Conservation (phyloP, 2,329 filamentous ascomycete species). For the Alternaria conjuncta region DNA sequence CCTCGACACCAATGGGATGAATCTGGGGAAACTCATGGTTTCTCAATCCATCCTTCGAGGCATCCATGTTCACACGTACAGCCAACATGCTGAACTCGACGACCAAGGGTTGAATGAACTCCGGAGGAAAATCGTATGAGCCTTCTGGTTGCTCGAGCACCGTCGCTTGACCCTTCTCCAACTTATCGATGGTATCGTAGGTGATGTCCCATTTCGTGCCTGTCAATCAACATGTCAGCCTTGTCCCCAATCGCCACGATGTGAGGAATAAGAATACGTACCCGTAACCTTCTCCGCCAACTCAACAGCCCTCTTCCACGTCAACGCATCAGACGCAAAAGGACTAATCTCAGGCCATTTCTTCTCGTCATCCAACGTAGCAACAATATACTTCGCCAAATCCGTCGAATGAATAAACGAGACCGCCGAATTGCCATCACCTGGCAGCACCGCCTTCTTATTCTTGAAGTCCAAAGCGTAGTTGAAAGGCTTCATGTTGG, state of each 20-base stretch:
- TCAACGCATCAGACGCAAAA: conserved; percentile 52
- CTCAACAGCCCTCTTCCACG: conserved; percentile 55
- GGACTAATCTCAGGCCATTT: conserved; percentile 46
- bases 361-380: conserved; percentile 3
- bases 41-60: conserved; percentile 4
- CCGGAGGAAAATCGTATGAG: conserved; percentile 3
- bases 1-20: conserved; percentile 12
- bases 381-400: conserved; percentile 24
- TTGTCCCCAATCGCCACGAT: background rate
- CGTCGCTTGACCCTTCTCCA: conserved; percentile 14
- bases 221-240: background rate
- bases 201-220: conserved; percentile 15
- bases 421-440: conserved; percentile 14
- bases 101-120: background rate
- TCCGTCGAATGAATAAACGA: conserved; percentile 21
- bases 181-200: conserved; percentile 12
- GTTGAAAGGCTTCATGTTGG: conserved; percentile 22
- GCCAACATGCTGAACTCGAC: conserved; percentile 15
- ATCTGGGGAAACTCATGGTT: conserved; percentile 16
- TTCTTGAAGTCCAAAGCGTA: conserved; percentile 26
- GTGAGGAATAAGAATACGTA: background rate
- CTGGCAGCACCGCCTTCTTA: conserved; percentile 19
- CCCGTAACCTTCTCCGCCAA: conserved; percentile 53
- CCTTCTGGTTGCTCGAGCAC: conserved; percentile 15
- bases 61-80: conserved; percentile 11